Evolutionary conservation across 306 rosid genomes (phyloP).

Genomic region (Lathyrus aphaca): DNA sequence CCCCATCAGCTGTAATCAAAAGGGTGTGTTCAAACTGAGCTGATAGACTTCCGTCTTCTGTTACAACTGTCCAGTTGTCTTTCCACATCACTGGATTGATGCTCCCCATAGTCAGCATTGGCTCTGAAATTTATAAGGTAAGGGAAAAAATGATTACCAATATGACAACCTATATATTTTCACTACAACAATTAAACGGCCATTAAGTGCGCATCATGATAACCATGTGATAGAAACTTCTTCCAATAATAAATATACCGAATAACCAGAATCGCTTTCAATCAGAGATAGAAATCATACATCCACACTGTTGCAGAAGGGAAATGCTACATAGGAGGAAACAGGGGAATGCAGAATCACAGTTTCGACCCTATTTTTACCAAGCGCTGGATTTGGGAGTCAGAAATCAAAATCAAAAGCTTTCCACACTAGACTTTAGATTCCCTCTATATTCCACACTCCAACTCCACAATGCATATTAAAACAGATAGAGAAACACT

Average conservation of each 20-base stretch:
- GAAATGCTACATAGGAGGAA: too few relatives aligned
- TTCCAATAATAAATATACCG: too few relatives aligned
- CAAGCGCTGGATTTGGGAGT: not conserved
- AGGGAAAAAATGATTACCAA: not conserved
- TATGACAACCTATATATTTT: not conserved
- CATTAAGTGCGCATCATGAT: not conserved
- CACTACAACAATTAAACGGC: not conserved
- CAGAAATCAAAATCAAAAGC: not conserved
- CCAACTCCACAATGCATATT: not conserved
- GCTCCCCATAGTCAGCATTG: conserved; percentile 94
- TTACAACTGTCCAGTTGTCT: conserved; percentile 90
- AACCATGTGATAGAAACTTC: not conserved
- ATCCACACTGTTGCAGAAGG: too few relatives aligned
- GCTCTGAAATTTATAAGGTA: conserved; percentile 53
- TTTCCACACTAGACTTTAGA: not conserved
- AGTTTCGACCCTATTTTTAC: not conserved
- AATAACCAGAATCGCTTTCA: too few relatives aligned
- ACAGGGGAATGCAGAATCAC: too few relatives aligned
- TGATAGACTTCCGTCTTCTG: conserved; percentile 87
- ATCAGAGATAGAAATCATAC: too few relatives aligned
- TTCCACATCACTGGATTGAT: conserved; percentile 83
- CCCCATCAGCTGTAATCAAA: conserved; percentile 76
- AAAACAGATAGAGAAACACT: not conserved
- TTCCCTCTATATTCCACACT: not conserved
- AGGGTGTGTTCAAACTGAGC: conserved; percentile 97